Evolutionary conservation across 371 early-diverging fungal species (phyloP).

Genomic region (Rhizopus arrhizus): DNA sequence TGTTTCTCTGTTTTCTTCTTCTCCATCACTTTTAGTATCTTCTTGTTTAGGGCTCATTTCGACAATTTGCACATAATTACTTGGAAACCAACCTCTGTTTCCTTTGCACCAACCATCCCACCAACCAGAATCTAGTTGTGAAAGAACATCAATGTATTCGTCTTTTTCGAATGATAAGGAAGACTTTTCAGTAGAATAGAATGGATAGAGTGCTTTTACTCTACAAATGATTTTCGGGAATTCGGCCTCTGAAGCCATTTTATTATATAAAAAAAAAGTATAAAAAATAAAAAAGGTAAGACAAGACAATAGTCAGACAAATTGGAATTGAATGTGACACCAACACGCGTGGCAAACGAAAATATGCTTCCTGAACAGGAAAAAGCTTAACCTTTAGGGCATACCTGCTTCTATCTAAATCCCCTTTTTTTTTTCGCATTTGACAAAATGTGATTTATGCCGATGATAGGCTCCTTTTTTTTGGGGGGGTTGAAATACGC

Average conservation of each 20-base stretch:
- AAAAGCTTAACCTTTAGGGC: conserved; percentile 5
- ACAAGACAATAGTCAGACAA: conserved; percentile 7
- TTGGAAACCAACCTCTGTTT: conserved; percentile 89
- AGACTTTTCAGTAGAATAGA: conserved; percentile 69
- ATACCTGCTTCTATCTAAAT: background rate
- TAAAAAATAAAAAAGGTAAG: conserved; percentile 5
- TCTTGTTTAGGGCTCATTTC: conserved; percentile 24
- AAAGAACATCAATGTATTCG: conserved; percentile 83
- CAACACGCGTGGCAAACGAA: conserved; percentile 1
- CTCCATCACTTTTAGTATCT: conserved; percentile 11
- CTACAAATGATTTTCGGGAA: conserved; percentile 39
- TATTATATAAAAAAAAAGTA: conserved; percentile 10
- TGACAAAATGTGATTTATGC: too few species aligned
- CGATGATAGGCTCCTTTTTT: too few species aligned
- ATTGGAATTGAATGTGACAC: background rate
- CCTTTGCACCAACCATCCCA: conserved; percentile 84
- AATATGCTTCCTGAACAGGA: conserved; percentile 3
- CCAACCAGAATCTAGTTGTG: conserved; percentile 88
- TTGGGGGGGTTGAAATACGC: too few species aligned
- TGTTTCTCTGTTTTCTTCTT: conserved; percentile 22
- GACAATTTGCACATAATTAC: conserved; percentile 75
- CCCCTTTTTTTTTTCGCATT: too few species aligned
- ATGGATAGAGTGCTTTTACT: conserved; percentile 75
- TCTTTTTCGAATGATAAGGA: conserved; percentile 80
- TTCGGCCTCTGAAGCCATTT: conserved; percentile 28